Evolutionary conservation across 2,329 filamentous ascomycete species (phyloP), one percentile per base, ranked within the genome.

Genomic region (Knoxdaviesia proteae): DNA sequence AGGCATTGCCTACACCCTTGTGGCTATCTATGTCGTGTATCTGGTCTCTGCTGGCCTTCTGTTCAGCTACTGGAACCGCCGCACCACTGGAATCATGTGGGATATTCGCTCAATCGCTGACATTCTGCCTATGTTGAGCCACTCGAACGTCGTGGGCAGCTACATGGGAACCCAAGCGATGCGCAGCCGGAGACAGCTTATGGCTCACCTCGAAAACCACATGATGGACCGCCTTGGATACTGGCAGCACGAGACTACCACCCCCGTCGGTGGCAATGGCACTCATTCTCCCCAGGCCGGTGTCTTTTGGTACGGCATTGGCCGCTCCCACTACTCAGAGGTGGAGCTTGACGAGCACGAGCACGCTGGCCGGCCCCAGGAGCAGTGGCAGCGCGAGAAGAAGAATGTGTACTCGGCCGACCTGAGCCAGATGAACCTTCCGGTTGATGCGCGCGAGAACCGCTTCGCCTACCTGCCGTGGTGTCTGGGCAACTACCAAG

Each of bases 101-200:
- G 84, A 94, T 54, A 71, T 84, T 3, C 69, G 79, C 39, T 88
- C 78, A 30, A 63, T 94, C 6, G 87, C 82, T 3, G 86, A 94
- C 54, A 62, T 93, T 35, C 69, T 90, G 38, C 73, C 79, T 1
- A 65, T 94, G 7, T 67, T 93, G 31, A 78, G 84, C 48, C 73
- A 80, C 46, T 87, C 83, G 48, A 94, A 93, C 57, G 74, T 79
- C 11, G 67, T 86, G 40, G 63, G 67, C 29, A 79, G 81, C 51
- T 93, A 86, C 56, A 66, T 71, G 8, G 73, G 74, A 4, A 75
- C 77, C 0, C 80, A 87, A 51, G 71, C 51, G n/a, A 49, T 74
- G 0, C 67, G 74, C 38, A 58, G 60, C 6, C 61, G 59, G 10
- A 63, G 66, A 40, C 41, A 74, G 34, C 71, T 80, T 51, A 61